These are phyloP conservation scores for Elsinoe perseae DNA, from an alignment of 2,329 filamentous ascomycete genomes.

Conservation along the genomic window DNA sequence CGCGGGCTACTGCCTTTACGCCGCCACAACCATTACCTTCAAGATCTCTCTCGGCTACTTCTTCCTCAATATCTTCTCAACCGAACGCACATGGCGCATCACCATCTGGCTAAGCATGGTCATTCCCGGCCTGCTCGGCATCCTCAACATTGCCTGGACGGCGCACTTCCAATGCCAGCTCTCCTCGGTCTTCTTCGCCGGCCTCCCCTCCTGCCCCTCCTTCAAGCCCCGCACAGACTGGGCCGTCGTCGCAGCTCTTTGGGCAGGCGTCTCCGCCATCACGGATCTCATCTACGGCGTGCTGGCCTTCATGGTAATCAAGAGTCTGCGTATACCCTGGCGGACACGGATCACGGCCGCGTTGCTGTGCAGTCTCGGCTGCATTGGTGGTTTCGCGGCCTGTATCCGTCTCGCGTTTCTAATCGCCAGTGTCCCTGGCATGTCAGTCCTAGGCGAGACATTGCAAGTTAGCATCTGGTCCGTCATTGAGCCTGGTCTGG, in stretches of 20 bases:
- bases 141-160: constrained; percentile 13
- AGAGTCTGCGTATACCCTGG: not conserved
- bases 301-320: constrained; percentile 6
- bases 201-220: not conserved
- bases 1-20: constrained; percentile 4
- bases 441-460: constrained; percentile 21
- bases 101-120: constrained; percentile 7
- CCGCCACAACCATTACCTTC: not conserved
- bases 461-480: constrained; percentile 26
- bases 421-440: constrained; percentile 13
- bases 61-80: constrained; percentile 12
- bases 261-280: not conserved
- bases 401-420: not conserved
- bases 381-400: not conserved
- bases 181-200: constrained; percentile 1
- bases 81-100: not conserved
- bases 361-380: not conserved
- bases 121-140: not conserved
- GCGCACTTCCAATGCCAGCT: not conserved
- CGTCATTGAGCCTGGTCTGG: constrained; percentile 30
- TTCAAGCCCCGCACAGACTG: constrained; percentile 3
- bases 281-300: constrained; percentile 12
- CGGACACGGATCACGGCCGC: not conserved
- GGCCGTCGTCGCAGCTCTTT: not conserved
- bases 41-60: constrained; percentile 11